Evolutionary conservation across 345 rosid genomes (phyloP).

Genomic region (Eucalyptus regnans): DNA sequence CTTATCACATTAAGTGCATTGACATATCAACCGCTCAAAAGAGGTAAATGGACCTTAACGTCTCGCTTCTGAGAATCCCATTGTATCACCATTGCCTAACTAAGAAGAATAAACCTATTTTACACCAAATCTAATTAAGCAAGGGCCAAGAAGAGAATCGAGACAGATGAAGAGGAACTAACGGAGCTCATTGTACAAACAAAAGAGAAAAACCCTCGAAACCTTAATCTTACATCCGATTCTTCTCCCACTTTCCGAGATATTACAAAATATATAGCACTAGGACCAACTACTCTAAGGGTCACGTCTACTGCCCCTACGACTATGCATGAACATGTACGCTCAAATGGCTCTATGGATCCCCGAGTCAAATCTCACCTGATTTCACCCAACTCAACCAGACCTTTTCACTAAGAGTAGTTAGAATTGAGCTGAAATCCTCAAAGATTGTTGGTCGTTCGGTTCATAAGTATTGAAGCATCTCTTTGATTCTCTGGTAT

Average conservation of each 20-base stretch:
- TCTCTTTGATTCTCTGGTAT: neutral
- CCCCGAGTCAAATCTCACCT: neutral
- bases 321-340: neutral
- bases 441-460: neutral
- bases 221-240: neutral
- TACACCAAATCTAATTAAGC: neutral
- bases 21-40: neutral
- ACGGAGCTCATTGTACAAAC: neutral
- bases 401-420: neutral
- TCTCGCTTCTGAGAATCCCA: neutral
- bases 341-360: neutral
- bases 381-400: neutral
- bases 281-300: neutral
- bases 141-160: neutral
- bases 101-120: neutral
- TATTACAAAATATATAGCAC: neutral
- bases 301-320: neutral
- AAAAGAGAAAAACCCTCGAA: neutral
- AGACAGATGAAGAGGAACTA: neutral
- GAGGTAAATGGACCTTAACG: neutral
- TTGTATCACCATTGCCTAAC: neutral
- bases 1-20: neutral
- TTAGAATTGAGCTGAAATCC: neutral
- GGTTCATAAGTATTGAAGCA: neutral
- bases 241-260: neutral